Percentiles rank a stretch among this genome's conserved stretches.
These are phyloP conservation scores for Sporothrix curviconia DNA, from an alignment of 2,329 filamentous ascomycete species.

Conservation along the genomic window DNA sequence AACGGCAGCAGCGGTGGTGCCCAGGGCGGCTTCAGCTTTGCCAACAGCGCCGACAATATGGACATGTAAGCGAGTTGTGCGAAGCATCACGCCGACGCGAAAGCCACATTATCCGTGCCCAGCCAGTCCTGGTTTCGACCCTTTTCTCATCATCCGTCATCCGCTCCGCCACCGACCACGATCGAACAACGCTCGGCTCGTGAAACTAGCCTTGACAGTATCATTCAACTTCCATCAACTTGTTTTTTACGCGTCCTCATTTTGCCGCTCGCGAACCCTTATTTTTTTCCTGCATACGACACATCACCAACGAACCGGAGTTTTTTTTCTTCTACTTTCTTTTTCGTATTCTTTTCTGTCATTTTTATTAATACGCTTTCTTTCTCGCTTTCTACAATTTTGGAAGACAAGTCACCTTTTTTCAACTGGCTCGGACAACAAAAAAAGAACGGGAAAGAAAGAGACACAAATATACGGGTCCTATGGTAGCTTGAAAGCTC, in stretches of 20 bases:
- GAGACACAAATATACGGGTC: constrained; percentile 32
- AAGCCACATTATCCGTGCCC: too few species aligned
- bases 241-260: not conserved
- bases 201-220: too few species aligned
- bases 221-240: too few species aligned
- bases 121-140: too few species aligned
- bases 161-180: too few species aligned
- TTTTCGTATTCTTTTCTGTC: not conserved
- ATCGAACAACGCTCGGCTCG: too few species aligned
- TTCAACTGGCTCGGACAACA: constrained; percentile 19
- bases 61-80: constrained; percentile 63
- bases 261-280: not conserved
- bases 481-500: constrained; percentile 61
- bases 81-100: too few species aligned
- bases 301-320: constrained; percentile 28
- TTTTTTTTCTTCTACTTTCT: constrained; percentile 16
- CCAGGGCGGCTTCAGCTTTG: constrained; percentile 89
- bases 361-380: too few species aligned
- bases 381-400: too few species aligned
- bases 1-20: constrained; percentile 45
- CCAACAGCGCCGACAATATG: constrained; percentile 61
- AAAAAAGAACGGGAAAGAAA: constrained; percentile 16
- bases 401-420: constrained; percentile 22
- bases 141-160: too few species aligned
- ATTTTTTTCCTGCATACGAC: constrained; percentile 18